These are phyloP conservation scores for Geopyxis carbonaria DNA, from an alignment of 495 filamentous ascomycete species.

Conservation along the genomic window DNA sequence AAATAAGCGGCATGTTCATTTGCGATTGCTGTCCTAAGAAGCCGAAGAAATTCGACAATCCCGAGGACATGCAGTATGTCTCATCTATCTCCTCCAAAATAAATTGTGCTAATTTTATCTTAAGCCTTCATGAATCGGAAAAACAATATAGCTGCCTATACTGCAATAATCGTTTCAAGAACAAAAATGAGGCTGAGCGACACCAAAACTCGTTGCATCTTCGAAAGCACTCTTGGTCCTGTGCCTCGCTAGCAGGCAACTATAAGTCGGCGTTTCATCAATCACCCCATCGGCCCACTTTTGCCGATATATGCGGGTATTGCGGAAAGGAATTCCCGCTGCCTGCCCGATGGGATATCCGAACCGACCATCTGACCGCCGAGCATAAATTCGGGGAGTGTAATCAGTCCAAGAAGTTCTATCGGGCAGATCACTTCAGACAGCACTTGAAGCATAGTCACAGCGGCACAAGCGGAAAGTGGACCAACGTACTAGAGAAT, in stretches of 20 bases:
- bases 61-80: constrained; percentile 70
- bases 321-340: constrained; percentile 87
- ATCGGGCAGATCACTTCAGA: constrained; percentile 90
- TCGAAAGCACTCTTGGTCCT: constrained; percentile 93
- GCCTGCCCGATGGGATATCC: constrained; percentile 62
- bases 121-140: constrained; percentile 67
- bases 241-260: constrained; percentile 56
- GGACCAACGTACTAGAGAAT: constrained; percentile 95
- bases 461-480: constrained; percentile 89
- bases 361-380: constrained; percentile 70
- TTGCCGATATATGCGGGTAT: constrained; percentile 70
- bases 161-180: constrained; percentile 94
- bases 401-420: constrained; percentile 97
- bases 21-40: constrained; percentile 98
- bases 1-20: constrained; percentile 32
- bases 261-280: constrained; percentile 75
- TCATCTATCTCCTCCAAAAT: not conserved
- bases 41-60: constrained; percentile 87
- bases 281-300: constrained; percentile 37
- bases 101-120: constrained; percentile 5
- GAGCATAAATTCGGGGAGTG: constrained; percentile 96
- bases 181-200: constrained; percentile 96
- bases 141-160: constrained; percentile 90
- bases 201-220: constrained; percentile 96
- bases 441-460: constrained; percentile 98